These are phyloP conservation scores for Fusarium subtropicale DNA, from an alignment of 2,329 filamentous ascomycete genomes.

Conservation along the genomic window DNA sequence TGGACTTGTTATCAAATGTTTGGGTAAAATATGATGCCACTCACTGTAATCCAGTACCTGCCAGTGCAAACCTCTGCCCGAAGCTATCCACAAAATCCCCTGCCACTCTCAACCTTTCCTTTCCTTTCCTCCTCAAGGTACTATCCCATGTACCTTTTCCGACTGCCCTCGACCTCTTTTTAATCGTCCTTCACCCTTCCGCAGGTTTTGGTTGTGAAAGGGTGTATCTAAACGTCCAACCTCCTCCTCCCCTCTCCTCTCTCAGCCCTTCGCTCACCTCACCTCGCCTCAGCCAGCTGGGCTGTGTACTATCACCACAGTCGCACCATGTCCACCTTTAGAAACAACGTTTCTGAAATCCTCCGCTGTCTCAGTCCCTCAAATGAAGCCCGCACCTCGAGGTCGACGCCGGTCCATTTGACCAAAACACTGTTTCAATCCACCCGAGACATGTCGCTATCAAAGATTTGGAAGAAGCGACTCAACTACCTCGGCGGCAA, in stretches of 20 bases:
- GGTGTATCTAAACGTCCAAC: conserved; percentile 38
- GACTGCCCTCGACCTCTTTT: conserved; percentile 6
- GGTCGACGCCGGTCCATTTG: conserved; percentile 10
- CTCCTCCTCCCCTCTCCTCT: background rate
- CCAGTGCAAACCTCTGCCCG: conserved; percentile 24
- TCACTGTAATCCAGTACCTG: background rate
- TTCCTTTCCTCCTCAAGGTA: background rate
- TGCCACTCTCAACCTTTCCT: conserved; percentile 6
- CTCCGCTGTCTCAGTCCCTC: conserved; percentile 49
- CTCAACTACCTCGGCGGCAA: background rate
- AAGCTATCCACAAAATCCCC: conserved; percentile 7
- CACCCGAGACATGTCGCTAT: conserved; percentile 42
- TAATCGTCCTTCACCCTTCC: conserved; percentile 33
- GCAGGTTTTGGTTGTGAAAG: conserved; percentile 25
- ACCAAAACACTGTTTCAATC: conserved; percentile 39
- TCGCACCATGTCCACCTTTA: conserved; percentile 42
- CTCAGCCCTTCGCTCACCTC: conserved; percentile 7
- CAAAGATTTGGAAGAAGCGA: conserved; percentile 39
- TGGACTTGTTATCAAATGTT: background rate
- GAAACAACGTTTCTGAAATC: conserved; percentile 41
- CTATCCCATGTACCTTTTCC: conserved; percentile 22
- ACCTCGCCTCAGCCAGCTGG: conserved; percentile 7
- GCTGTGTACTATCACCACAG: conserved; percentile 17
- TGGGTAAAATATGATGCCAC: background rate
- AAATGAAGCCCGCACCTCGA: conserved; percentile 37